These are phyloP conservation scores for Solanum hybrid DNA, from an alignment of 305 asterid species.

Conservation along the genomic window DNA sequence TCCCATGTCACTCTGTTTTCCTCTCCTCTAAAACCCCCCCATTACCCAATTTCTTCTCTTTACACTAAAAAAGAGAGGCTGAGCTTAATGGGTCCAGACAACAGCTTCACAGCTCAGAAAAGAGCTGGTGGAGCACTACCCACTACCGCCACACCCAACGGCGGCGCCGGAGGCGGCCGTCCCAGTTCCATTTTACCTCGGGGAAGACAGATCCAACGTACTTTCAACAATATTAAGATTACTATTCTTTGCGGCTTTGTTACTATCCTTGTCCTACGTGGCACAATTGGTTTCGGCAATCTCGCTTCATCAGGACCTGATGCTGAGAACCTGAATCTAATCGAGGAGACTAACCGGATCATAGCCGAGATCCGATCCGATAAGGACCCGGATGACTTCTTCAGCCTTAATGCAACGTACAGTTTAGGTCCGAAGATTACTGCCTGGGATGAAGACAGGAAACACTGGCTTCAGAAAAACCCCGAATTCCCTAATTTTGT, in stretches of 20 bases:
- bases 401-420: neutral
- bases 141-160: slow-evolving; percentile 10
- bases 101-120: slow-evolving; percentile 30
- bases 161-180: neutral
- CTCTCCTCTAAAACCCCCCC: neutral
- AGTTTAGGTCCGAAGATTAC: slow-evolving; percentile 17
- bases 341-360: slow-evolving; percentile 15
- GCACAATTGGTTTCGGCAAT: slow-evolving; percentile 21
- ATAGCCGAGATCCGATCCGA: slow-evolving; percentile 18
- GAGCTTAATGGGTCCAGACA: slow-evolving; percentile 43
- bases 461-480: slow-evolving; percentile 10
- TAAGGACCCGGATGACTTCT: slow-evolving; percentile 3
- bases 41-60: neutral
- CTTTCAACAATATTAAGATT: slow-evolving; percentile 17
- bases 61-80: neutral
- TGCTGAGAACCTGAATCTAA: slow-evolving; percentile 8
- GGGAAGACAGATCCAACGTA: slow-evolving; percentile 15
- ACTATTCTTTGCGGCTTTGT: slow-evolving; percentile 20
- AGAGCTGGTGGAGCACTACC: slow-evolving; percentile 10
- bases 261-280: slow-evolving; percentile 21
- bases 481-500: slow-evolving; percentile 7
- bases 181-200: neutral
- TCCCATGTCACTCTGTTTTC: neutral
- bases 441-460: slow-evolving; percentile 11
- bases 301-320: slow-evolving; percentile 10